Base-by-base conservation (phyloP, 1,284 basidiomycete genomes). In the Wallemia mellicola region DNA sequence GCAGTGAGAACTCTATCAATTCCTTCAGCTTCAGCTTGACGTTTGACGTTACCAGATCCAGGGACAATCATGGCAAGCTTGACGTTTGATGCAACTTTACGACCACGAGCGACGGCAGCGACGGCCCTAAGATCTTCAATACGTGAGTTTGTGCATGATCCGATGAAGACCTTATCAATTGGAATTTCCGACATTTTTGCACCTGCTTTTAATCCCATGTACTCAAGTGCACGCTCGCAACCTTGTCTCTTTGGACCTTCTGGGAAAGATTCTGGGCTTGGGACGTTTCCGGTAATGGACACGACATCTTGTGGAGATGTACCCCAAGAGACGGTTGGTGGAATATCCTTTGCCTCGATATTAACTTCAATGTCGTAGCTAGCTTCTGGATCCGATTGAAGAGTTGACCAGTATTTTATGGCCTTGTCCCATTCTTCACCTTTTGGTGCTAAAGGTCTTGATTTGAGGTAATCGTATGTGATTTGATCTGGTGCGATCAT, bases 281-380 rank as follows among this genome's bases (percentile, higher is more conserved):
- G 89, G 33, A 92, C 86, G 57, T 70, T 71, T 62, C 86, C 87
- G 24, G 80, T 86, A 70, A 95, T 94, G 24, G 86, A 76, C 30
- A 83, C 81, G 57, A 86, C 84, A 67, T 95, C 89, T 68, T 95
- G 85, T 58, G 89, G 89, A 25, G 86, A 91, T 1, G 88, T 95
- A 60, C 89, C 89, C 91, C 91, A 95, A 25, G 89, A 91, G 62
- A 95, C 79, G 54, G 89, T 95, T 17, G 89, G 91, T 59, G 86
- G 76, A 69, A 95, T 95, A 67, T 94, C 86, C 64, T 81, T 80
- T 5, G 83, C 87, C 61, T 78, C 76, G 67, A 95, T 84, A 64
- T 82, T 79, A 64, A 95, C 76, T 68, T 89, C 83, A 64, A 82
- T 75, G 68, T 95, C 89, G 70, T 91, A 95, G 67, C 82, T 79